A percentile compares a stretch with the other conserved stretches of the same genome.
These are phyloP conservation scores for Solanum microdontum DNA, from an alignment of 257 asterid species.

Conservation along the genomic window DNA sequence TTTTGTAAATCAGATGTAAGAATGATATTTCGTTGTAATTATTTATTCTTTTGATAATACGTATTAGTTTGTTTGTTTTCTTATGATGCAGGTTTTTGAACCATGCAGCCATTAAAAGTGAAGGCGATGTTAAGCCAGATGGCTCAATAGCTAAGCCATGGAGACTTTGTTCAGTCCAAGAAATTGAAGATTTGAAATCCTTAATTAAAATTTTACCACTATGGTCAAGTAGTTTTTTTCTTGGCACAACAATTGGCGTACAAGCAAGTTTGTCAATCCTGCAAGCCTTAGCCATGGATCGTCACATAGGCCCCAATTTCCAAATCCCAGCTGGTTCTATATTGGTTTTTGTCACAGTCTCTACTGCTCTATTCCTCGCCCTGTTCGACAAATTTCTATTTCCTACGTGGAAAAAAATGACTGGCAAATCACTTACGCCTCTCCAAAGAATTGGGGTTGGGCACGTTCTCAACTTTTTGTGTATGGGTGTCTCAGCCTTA, in stretches of 20 bases:
- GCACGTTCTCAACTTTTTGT: slow-evolving; percentile 1
- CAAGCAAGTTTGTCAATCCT: background rate
- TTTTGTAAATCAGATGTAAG: too few species aligned
- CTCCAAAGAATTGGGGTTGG: slow-evolving; percentile 15
- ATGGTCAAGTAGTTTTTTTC: slow-evolving; percentile 8
- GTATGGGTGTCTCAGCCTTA: slow-evolving; percentile 43
- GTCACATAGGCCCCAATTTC: background rate
- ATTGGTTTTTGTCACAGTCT: background rate
- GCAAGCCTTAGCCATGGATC: slow-evolving; percentile 17
- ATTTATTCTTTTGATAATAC: too few species aligned
- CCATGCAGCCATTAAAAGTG: slow-evolving; percentile 3
- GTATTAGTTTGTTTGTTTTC: background rate
- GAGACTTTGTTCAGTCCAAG: slow-evolving; percentile 3
- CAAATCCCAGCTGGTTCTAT: slow-evolving; percentile 11
- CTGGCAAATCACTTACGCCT: background rate
- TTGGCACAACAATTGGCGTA: background rate
- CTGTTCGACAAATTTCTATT: background rate
- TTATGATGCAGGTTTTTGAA: slow-evolving; percentile 6
- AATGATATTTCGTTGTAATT: too few species aligned
- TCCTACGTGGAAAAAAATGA: slow-evolving; percentile 2
- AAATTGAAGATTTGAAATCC: slow-evolving; percentile 12
- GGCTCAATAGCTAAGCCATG: slow-evolving; percentile 3
- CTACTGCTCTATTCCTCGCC: slow-evolving; percentile 1
- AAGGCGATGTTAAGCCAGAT: slow-evolving; percentile 1
- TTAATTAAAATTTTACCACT: slow-evolving; percentile 9